Base-by-base conservation (phyloP, 805 yeast genomes). In the Hanseniaspora nectarophila region DNA sequence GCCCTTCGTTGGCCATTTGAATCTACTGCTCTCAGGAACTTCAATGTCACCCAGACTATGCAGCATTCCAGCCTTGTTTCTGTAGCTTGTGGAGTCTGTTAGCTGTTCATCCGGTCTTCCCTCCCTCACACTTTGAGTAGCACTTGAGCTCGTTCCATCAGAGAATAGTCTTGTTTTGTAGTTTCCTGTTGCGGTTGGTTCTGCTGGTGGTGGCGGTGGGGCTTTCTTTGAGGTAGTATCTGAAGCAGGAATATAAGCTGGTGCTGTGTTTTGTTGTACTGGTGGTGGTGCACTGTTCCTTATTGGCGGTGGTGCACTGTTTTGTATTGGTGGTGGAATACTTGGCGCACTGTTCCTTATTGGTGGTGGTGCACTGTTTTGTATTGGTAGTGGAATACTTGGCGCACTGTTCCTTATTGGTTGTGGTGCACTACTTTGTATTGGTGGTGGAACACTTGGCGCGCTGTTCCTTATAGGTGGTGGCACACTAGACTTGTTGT, bases 11-110 rank as follows among this genome's bases (percentile, higher is more conserved):
- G 70, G 62, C 71, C 86, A 89, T 57, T 73, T 76, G 70, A 81
- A 88, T 59, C 89, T 70, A 28, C 65, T 64, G 62, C 85, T 92
- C 58, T 85, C 86, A 3, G 52, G 52, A 46, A 87, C 84, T 4
- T 66, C 69, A 3, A 78, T 56, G 47, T 61, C 65, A 21, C 61
- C 63, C 9, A 52, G 63, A 3, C 69, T 60, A n/a, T 59, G 63
- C 39, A 62, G 60, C 10, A 59, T 55, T 13, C 62, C 56, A 32
- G 61, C 68, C 55, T 55, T 58, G 42, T 60, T 59, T 10, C 58
- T 63, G 51, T 57, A 64, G 35, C 52, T 55, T 28, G 56, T 59
- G 2, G 51, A 33, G 21, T 45, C 45, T 21, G 45, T 40, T 5
- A 52, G 20, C 12, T 39, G 26, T 3, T 55, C 63, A 34, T 56